A percentile compares a stretch with the other conserved stretches of the same genome.
phyloP scores from a whole-genome alignment of 169 alveolate species.

The Plasmodium fragile region DNA sequence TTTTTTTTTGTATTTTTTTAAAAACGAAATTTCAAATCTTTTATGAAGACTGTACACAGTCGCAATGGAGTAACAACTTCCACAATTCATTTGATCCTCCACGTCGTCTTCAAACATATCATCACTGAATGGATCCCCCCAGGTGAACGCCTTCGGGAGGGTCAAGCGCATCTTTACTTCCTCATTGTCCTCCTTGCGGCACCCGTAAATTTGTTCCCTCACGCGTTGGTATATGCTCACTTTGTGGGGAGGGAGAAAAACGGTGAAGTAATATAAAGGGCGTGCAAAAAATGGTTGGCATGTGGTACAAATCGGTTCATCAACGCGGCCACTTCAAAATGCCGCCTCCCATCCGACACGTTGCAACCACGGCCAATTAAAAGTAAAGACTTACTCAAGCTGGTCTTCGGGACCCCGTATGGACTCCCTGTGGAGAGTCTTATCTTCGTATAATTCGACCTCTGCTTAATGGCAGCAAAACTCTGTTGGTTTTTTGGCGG shows the following conservation, averaged over 20 bases:
- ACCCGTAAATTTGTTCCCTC: conserved; percentile 16
- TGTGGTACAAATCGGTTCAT: not conserved
- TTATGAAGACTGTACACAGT: conserved; percentile 89
- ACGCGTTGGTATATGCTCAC: conserved; percentile 25
- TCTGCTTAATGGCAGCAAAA: conserved; percentile 4
- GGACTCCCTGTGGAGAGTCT: not conserved
- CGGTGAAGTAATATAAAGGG: not conserved
- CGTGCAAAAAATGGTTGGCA: not conserved
- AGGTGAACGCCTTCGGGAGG: conserved; percentile 81
- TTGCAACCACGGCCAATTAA: not conserved
- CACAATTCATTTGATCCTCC: conserved; percentile 93
- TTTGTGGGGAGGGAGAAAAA: not conserved
- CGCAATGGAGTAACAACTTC: conserved; percentile 96
- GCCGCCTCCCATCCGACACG: too few species aligned
- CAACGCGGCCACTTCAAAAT: not conserved
- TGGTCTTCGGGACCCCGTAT: conserved; percentile 5
- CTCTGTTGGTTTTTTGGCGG: not conserved
- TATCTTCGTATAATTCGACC: conserved; percentile 31
- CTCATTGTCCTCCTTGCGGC: not conserved
- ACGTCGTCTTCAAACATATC: conserved; percentile 52
- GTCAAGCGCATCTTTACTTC: conserved; percentile 61
- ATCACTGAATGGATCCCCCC: conserved; percentile 87
- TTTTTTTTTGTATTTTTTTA: conserved; percentile 79
- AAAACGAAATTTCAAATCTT: conserved; percentile 88
- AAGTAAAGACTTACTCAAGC: not conserved